A percentile compares a stretch with the other conserved stretches of the same genome.
Evolutionary conservation across 2,329 filamentous ascomycete genomes (phyloP).

Genomic region (Aspergillus pseudoviridinutans): DNA sequence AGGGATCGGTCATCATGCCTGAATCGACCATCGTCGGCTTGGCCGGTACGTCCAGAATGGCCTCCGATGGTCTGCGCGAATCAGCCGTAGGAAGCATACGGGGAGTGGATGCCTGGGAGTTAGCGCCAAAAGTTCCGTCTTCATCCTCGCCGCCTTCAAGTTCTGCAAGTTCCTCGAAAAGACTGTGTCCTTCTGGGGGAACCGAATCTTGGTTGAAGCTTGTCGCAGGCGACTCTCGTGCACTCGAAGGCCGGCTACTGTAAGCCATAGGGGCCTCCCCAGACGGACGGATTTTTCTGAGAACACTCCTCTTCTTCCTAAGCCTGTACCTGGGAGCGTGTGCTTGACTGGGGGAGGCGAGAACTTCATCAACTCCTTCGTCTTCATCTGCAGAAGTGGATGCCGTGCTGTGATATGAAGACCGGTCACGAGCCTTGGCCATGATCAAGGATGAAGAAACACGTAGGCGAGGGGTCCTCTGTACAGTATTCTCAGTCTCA

Average conservation of each 20-base stretch:
- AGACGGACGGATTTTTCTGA: constrained; percentile 54
- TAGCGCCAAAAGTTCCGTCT: constrained; percentile 51
- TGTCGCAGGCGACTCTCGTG: constrained; percentile 51
- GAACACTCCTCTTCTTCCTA: constrained; percentile 61
- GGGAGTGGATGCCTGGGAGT: constrained; percentile 39
- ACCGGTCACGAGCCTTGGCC: constrained; percentile 52
- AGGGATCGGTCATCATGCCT: constrained; percentile 60
- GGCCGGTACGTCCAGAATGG: constrained; percentile 17
- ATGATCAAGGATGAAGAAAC: constrained; percentile 35
- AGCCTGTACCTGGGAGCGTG: constrained; percentile 68
- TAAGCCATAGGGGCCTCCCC: constrained; percentile 43
- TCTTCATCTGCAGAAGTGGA: constrained; percentile 80
- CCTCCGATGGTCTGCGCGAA: constrained; percentile 32
- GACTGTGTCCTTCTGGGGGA: constrained; percentile 64
- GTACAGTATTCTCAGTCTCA: constrained; percentile 67
- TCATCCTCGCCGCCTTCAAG: constrained; percentile 69
- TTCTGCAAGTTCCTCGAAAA: constrained; percentile 87
- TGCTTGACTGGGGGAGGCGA: constrained; percentile 65
- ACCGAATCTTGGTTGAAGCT: constrained; percentile 47
- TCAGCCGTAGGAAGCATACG: constrained; percentile 26
- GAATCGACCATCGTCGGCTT: constrained; percentile 54
- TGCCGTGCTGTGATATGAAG: constrained; percentile 79
- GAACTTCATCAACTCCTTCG: constrained; percentile 53
- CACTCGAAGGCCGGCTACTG: constrained; percentile 34
- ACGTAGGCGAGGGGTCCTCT: constrained; percentile 36